These are phyloP conservation scores for Clathrus columnatus DNA, from an alignment of 768 basidiomycete species.

Conservation along the genomic window DNA sequence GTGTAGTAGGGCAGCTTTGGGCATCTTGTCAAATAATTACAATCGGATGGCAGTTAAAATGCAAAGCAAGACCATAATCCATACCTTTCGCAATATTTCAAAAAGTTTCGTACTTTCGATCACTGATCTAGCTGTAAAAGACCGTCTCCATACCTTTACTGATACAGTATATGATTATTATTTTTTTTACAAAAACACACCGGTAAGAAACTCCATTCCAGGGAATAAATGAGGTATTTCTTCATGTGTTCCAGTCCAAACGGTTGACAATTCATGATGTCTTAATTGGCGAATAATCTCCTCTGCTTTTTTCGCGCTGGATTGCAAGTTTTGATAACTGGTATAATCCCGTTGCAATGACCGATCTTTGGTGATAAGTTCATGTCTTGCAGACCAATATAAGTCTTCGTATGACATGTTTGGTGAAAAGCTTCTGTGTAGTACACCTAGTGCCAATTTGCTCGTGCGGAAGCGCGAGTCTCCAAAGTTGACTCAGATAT, in stretches of 20 bases:
- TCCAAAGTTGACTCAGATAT: no score
- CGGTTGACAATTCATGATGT: constrained; percentile 38
- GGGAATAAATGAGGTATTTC: constrained; percentile 57
- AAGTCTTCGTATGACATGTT: constrained; percentile 1
- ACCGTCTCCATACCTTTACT: not conserved
- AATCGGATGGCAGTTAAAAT: not conserved
- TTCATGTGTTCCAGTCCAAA: constrained; percentile 52
- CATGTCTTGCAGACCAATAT: constrained; percentile 16
- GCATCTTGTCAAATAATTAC: constrained; percentile 54
- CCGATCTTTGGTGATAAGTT: constrained; percentile 33
- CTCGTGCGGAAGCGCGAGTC: no score
- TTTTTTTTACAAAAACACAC: constrained; percentile 33
- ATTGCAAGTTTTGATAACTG: constrained; percentile 22
- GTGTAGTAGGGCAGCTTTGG: constrained; percentile 70
- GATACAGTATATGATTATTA: not conserved
- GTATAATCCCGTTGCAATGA: constrained; percentile 41
- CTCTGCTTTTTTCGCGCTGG: constrained; percentile 46
- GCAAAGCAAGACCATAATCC: not conserved
- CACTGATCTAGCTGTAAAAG: constrained; percentile 37
- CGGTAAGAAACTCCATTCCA: constrained; percentile 73
- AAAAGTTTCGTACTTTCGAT: constrained; percentile 58
- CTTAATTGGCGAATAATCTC: constrained; percentile 47
- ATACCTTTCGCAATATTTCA: constrained; percentile 49
- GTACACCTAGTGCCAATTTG: no score
- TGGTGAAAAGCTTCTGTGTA: not conserved